Evolutionary conservation across 2,329 filamentous ascomycete genomes (phyloP).

Genomic region (Hyphodiscus sp.): DNA sequence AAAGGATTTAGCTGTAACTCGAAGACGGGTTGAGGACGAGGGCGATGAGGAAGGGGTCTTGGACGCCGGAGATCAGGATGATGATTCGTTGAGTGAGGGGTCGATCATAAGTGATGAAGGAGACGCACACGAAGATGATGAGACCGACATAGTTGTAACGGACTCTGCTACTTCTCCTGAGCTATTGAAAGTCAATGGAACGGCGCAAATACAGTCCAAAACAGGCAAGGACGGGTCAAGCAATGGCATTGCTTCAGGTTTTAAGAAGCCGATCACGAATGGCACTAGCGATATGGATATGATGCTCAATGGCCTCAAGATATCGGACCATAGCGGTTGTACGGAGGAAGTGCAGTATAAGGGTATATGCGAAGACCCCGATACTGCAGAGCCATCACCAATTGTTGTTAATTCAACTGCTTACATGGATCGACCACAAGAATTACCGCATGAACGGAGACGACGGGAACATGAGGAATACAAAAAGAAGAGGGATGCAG

Average conservation of each 20-base stretch:
- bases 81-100: constrained; percentile 60
- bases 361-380: constrained; percentile 27
- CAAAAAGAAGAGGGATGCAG: constrained; percentile 77
- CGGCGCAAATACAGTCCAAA: constrained; percentile 28
- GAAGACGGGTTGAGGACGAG: constrained; percentile 64
- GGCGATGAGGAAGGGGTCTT: constrained; percentile 59
- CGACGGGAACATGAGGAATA: constrained; percentile 88
- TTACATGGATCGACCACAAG: constrained; percentile 39
- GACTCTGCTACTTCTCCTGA: constrained; percentile 39
- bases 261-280: constrained; percentile 36
- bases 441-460: constrained; percentile 61
- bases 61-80: constrained; percentile 51
- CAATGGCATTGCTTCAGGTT: constrained; percentile 30
- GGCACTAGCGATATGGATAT: constrained; percentile 44
- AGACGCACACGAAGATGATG: constrained; percentile 53
- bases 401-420: constrained; percentile 32
- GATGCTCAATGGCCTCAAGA: constrained; percentile 46
- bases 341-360: constrained; percentile 25
- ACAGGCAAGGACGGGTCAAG: constrained; percentile 23
- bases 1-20: constrained; percentile 60
- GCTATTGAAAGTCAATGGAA: constrained; percentile 28
- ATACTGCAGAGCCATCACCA: constrained; percentile 23
- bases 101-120: constrained; percentile 57
- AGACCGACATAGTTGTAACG: constrained; percentile 57
- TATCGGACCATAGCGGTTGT: constrained; percentile 21